Evolutionary conservation across 1,284 basidiomycete species (phyloP).

Genomic region (Ceratobasidium sp.): DNA sequence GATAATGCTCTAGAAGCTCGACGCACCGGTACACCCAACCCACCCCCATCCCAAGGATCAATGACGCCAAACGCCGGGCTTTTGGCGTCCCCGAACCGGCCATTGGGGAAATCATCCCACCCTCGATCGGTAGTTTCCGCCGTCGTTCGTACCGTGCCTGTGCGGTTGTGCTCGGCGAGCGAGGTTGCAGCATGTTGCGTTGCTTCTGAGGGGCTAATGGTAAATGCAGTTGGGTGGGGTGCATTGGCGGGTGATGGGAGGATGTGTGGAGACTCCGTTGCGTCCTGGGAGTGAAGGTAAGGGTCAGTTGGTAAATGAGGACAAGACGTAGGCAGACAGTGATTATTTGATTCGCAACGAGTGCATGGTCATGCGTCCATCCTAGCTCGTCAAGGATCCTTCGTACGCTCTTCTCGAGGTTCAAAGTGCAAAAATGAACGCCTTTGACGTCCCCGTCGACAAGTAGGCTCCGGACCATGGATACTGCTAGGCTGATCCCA

Average conservation of each 20-base stretch:
- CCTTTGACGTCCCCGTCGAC: conserved; percentile 67
- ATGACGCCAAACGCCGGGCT: conserved; percentile 92
- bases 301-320: background rate
- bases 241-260: conserved; percentile 24
- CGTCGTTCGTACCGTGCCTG: conserved; percentile 7
- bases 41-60: conserved; percentile 62
- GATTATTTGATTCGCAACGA: conserved; percentile 68
- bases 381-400: conserved; percentile 81
- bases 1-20: background rate
- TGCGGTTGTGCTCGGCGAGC: conserved; percentile 18
- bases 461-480: conserved; percentile 70
- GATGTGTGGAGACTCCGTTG: conserved; percentile 29
- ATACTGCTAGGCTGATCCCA: conserved; percentile 78
- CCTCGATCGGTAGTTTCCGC: conserved; percentile 52
- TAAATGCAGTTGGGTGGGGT: conserved; percentile 24
- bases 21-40: conserved; percentile 52
- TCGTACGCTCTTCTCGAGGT: conserved; percentile 94
- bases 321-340: conserved; percentile 54
- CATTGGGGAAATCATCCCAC: conserved; percentile 99
- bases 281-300: conserved; percentile 12
- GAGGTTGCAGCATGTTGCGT: conserved; percentile 36
- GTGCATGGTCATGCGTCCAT: conserved; percentile 61
- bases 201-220: conserved; percentile 37
- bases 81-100: conserved; percentile 97
- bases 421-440: conserved; percentile 96